These are phyloP conservation scores for Kwoniella europaea DNA, from an alignment of 768 basidiomycete genomes.

Conservation along the genomic window DNA sequence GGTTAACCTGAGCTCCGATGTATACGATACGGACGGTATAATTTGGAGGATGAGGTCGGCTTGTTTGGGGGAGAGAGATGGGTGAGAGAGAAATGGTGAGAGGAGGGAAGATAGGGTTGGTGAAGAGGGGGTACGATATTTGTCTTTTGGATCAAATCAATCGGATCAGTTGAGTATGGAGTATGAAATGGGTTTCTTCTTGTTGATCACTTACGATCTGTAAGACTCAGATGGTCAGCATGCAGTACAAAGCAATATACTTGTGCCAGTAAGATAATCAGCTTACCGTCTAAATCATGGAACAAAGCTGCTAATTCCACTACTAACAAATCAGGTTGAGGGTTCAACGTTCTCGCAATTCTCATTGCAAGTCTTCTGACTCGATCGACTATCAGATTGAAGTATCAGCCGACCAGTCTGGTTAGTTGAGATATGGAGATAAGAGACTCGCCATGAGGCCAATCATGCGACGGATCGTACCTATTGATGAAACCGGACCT, in stretches of 20 bases:
- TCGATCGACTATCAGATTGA: slow-evolving; percentile 65
- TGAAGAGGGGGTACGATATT: slow-evolving; percentile 29
- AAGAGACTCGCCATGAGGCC: slow-evolving; percentile 51
- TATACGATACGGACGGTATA: slow-evolving; percentile 82
- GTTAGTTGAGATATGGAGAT: background rate
- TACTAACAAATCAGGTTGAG: slow-evolving; percentile 70
- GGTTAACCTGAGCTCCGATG: slow-evolving; percentile 72
- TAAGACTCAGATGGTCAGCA: slow-evolving; percentile 53
- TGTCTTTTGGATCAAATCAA: too few species aligned
- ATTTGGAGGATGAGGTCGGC: slow-evolving; percentile 57
- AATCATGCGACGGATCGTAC: slow-evolving; percentile 58
- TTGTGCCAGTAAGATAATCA: slow-evolving; percentile 64
- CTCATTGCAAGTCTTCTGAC: slow-evolving; percentile 77
- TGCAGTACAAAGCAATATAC: too few species aligned
- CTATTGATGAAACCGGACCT: slow-evolving; percentile 9
- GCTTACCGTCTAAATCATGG: slow-evolving; percentile 77
- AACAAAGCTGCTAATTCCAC: slow-evolving; percentile 86
- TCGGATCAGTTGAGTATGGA: too few species aligned
- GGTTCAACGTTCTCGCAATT: slow-evolving; percentile 64
- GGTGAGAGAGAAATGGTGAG: slow-evolving; percentile 18
- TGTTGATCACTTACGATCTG: slow-evolving; percentile 32
- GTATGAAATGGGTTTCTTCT: too few species aligned
- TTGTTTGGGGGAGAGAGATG: slow-evolving; percentile 22
- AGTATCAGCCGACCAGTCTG: background rate
- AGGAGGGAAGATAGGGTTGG: slow-evolving; percentile 29